Conservation (phyloP, 345 rosid species). For the Diplotaxis tenuifolia region DNA sequence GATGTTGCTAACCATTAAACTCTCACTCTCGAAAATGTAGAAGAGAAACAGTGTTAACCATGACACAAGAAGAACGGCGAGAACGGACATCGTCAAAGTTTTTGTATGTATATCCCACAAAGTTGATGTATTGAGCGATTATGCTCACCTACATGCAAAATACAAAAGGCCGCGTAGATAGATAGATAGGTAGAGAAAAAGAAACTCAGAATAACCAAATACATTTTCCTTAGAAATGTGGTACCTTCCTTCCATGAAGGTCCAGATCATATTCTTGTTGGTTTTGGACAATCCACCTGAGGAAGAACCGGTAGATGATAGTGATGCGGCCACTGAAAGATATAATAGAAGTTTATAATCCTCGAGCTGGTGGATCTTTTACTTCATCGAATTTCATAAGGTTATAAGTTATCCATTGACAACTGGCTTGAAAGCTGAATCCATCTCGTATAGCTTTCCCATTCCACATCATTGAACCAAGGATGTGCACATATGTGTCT, state of each 20-base stretch:
- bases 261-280: constrained; percentile 67
- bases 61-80: constrained; percentile 32
- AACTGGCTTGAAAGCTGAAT: constrained; percentile 88
- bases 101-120: constrained; percentile 92
- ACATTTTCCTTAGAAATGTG: not conserved
- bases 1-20: no score
- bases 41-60: not conserved
- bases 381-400: constrained; percentile 96
- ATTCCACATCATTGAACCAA: constrained; percentile 81
- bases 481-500: constrained; percentile 53
- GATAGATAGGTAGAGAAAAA: constrained; percentile 2
- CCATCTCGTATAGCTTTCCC: constrained; percentile 85
- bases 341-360: not conserved
- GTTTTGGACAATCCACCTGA: constrained; percentile 51
- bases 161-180: not conserved
- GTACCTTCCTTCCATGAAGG: constrained; percentile 78
- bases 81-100: constrained; percentile 75
- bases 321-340: not conserved
- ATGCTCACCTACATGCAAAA: constrained; percentile 47
- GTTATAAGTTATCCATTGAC: constrained; percentile 78
- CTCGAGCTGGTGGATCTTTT: constrained; percentile 5
- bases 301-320: constrained; percentile 10
- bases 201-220: not conserved
- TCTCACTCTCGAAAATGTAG: not conserved
- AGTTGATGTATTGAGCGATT: constrained; percentile 67